These are phyloP conservation scores for Candida sithepensis DNA, from an alignment of 805 yeast genomes.

Conservation along the genomic window DNA sequence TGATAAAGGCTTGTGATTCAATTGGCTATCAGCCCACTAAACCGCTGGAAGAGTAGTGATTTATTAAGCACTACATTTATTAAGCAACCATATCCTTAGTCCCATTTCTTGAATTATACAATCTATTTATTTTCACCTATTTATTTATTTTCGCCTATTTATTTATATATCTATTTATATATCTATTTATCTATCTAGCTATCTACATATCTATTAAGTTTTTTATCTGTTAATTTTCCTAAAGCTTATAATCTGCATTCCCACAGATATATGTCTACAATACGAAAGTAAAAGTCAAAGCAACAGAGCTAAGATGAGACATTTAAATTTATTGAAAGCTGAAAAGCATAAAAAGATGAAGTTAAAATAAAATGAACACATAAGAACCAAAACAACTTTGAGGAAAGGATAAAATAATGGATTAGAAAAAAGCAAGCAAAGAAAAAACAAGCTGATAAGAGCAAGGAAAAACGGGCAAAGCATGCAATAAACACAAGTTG, in stretches of 20 bases:
- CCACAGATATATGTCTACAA: neutral
- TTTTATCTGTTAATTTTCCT: neutral
- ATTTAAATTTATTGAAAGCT: neutral
- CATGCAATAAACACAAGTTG: neutral
- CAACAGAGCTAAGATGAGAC: neutral
- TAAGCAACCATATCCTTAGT: no score
- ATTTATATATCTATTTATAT: constrained; percentile 5
- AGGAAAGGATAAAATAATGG: neutral
- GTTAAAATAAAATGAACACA: neutral
- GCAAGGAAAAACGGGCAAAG: neutral
- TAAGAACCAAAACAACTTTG: neutral
- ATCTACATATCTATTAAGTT: constrained; percentile 2
- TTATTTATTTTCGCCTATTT: constrained; percentile 10
- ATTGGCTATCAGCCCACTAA: neutral
- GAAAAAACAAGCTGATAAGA: neutral
- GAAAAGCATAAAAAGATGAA: neutral
- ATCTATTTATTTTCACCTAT: neutral
- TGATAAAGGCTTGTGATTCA: constrained; percentile 28
- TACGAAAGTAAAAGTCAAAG: no score
- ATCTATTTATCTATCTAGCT: no score
- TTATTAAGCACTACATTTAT: no score
- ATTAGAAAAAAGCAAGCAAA: neutral
- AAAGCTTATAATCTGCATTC: neutral
- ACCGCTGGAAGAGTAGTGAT: neutral
- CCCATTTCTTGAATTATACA: no score